Evolutionary conservation across 371 early-diverging fungal species (phyloP), one percentile per base, ranked within the genome.

Genomic region (Apophysomyces ossiformis): DNA sequence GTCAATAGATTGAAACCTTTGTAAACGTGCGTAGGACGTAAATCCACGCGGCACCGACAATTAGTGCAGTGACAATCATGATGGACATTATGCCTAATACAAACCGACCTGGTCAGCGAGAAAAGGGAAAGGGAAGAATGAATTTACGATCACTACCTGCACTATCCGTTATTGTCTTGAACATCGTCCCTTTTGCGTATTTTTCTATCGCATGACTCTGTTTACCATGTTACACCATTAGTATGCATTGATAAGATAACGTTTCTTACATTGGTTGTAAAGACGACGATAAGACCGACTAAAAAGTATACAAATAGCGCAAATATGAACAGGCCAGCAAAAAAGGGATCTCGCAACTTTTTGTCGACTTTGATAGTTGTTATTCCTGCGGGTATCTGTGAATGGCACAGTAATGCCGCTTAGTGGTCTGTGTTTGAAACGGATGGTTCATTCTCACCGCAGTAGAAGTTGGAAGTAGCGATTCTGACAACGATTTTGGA

Each of bases 341-440:
- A 88, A 18, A 82, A 58, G 0, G 86, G 85, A 62, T 88, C 89
- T 68, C 82, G 84, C 47, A 76, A 79, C 57, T 86, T 85, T 56
- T 82, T 78, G 38, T 82, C 71, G 21, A 65, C 57, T 37, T 66
- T 66, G 26, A 61, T 63, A 1, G 76, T 63, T 7, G 75, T 76
- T 3, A 76, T 65, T 59, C 64, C 74, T 8, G 70, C 63, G 1
- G 85, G 85, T 45, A 82, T 81, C 85, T 85, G 64, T 39, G 13
- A 37, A 37, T 59, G 21, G 57, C 57, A 41, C 13, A 38, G 4
- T 50, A 46, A 47, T 62, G 21, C 39, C 11, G 57, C n/a, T 6
- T 35, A 35, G 11, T 9, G 35, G 15, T 11, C 41, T 59, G 54
- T 37, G 45, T 45, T 46, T 9, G 37, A 36, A 58, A 21, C 11